Evolutionary conservation across 805 yeast species (phyloP).

Genomic region (Ogataea methylovora): DNA sequence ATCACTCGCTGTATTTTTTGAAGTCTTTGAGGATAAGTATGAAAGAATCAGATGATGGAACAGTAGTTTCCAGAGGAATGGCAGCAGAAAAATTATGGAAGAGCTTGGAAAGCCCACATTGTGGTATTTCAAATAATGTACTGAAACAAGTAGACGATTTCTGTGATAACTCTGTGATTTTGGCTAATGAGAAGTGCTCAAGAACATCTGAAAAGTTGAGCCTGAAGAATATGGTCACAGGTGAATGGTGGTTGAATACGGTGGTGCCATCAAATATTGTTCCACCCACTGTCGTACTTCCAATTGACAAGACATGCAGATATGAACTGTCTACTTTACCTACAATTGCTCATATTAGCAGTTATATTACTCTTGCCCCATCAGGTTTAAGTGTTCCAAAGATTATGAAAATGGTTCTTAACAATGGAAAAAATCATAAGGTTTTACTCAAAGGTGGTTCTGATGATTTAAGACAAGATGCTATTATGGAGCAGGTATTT

Average conservation of each 20-base stretch:
- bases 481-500: slow-evolving; percentile 96
- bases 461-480: slow-evolving; percentile 92
- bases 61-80: slow-evolving; percentile 36
- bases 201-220: slow-evolving; percentile 24
- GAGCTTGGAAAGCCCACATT: slow-evolving; percentile 18
- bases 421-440: slow-evolving; percentile 52
- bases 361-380: slow-evolving; percentile 51
- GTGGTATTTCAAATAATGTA: slow-evolving; percentile 10
- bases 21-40: slow-evolving; percentile 42
- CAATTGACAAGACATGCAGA: slow-evolving; percentile 33
- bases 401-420: slow-evolving; percentile 46
- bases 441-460: slow-evolving; percentile 76
- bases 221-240: slow-evolving; percentile 30
- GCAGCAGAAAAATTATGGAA: slow-evolving; percentile 47
- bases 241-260: slow-evolving; percentile 49
- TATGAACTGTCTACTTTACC: slow-evolving; percentile 25
- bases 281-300: slow-evolving; percentile 52
- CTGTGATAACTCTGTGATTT: slow-evolving; percentile 39
- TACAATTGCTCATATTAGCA: slow-evolving; percentile 35
- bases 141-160: slow-evolving; percentile 41
- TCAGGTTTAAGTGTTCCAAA: slow-evolving; percentile 89
- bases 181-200: slow-evolving; percentile 41
- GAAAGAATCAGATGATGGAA: slow-evolving; percentile 26
- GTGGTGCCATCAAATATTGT: slow-evolving; percentile 47
- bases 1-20: slow-evolving; percentile 59